Conservation (phyloP, 495 filamentous ascomycete species). For the Gamarada debralockiae region DNA sequence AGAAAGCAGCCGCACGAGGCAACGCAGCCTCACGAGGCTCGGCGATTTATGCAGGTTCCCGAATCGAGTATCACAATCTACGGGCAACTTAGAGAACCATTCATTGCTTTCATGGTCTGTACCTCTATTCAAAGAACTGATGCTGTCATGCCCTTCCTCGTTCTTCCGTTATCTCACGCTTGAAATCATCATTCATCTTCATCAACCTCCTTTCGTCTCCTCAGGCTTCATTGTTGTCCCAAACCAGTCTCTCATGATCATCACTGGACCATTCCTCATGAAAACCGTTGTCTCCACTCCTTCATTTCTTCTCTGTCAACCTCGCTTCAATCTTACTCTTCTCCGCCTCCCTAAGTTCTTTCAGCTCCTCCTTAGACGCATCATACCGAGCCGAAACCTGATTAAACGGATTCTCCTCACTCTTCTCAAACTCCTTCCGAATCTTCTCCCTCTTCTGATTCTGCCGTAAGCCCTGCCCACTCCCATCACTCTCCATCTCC, state of each 20-base stretch:
- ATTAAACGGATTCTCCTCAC: slow-evolving; percentile 91
- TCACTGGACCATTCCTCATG: slow-evolving; percentile 8
- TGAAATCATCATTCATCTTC: not conserved
- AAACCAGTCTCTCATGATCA: not conserved
- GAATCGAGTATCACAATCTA: no score
- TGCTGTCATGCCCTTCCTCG: not conserved
- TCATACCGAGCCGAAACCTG: slow-evolving; percentile 71
- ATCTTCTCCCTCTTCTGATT: slow-evolving; percentile 78
- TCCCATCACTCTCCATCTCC: slow-evolving; percentile 77
- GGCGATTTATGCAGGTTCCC: no score
- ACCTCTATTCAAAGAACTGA: not conserved
- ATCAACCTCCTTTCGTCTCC: no score
- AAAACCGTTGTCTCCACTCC: not conserved
- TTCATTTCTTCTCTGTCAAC: slow-evolving; percentile 34
- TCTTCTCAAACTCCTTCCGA: slow-evolving; percentile 86
- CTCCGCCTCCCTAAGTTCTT: slow-evolving; percentile 61
- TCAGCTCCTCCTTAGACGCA: slow-evolving; percentile 73
- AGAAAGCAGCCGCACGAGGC: no score
- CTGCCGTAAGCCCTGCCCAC: slow-evolving; percentile 64
- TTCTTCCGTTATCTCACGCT: not conserved
- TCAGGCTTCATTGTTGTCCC: no score
- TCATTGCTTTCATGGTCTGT: no score
- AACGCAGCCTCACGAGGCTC: no score
- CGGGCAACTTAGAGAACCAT: no score
- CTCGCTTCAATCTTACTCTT: slow-evolving; percentile 69